phyloP scores from a whole-genome alignment of 768 basidiomycete species.

The Sporobolomyces pararoseus region DNA sequence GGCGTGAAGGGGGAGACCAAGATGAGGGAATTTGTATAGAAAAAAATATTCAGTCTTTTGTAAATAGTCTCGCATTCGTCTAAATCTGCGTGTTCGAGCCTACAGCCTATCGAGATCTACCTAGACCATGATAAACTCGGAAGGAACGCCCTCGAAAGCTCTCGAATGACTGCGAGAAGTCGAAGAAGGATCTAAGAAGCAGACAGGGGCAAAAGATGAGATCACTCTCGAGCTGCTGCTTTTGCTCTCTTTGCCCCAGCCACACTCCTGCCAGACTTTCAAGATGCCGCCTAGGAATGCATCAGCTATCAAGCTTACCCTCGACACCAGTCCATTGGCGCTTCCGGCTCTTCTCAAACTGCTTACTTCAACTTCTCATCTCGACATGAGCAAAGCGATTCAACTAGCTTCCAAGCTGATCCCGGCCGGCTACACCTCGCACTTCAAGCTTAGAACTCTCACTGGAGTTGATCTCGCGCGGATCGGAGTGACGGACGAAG shows the following conservation, averaged over 20 bases:
- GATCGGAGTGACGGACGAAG: slow-evolving; percentile 54
- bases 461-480: slow-evolving; percentile 60
- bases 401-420: slow-evolving; percentile 59
- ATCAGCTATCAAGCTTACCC: slow-evolving; percentile 11
- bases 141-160: no score
- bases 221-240: background rate
- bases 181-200: no score
- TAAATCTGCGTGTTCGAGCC: no score
- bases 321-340: slow-evolving; percentile 54
- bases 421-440: slow-evolving; percentile 54
- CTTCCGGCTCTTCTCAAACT: slow-evolving; percentile 66
- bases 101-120: no score
- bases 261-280: background rate
- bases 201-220: slow-evolving; percentile 5
- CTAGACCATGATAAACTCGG: no score
- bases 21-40: slow-evolving; percentile 5
- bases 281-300: slow-evolving; percentile 1
- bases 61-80: background rate
- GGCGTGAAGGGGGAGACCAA: background rate
- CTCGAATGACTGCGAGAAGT: no score
- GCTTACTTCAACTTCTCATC: slow-evolving; percentile 54
- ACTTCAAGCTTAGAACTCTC: slow-evolving; percentile 58
- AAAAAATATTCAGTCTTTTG: background rate
- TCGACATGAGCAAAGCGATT: slow-evolving; percentile 62
- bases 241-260: no score